A percentile compares a stretch with the other conserved stretches of the same genome.
phyloP scores from a whole-genome alignment of 176 grass and related monocot genomes.

The Triticum timopheevii region DNA sequence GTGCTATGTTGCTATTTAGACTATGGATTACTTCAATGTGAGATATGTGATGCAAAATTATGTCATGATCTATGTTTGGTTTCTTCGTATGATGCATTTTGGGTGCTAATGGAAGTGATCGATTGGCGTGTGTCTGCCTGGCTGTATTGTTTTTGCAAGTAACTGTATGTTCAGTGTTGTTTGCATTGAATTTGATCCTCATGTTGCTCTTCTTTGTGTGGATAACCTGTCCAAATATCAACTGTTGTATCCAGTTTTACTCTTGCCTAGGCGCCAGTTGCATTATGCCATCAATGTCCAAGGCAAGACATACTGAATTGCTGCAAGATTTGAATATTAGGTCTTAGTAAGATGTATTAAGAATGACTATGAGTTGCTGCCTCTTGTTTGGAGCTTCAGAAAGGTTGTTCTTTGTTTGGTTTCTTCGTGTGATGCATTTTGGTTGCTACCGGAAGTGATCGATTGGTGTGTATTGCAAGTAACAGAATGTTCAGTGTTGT shows the following conservation, averaged over 20 bases:
- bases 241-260: background rate
- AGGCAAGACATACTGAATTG: background rate
- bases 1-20: constrained; percentile 8
- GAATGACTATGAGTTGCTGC: background rate
- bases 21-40: background rate
- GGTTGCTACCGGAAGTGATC: background rate
- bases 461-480: background rate
- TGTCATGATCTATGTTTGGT: background rate
- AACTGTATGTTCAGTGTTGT: background rate
- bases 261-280: background rate
- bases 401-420: background rate
- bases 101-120: background rate
- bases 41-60: background rate
- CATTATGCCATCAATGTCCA: background rate
- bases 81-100: background rate
- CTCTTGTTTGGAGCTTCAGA: background rate
- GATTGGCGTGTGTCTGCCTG: background rate
- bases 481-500: background rate
- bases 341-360: background rate
- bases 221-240: background rate
- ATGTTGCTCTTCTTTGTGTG: background rate
- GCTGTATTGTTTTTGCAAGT: background rate
- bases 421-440: background rate
- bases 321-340: background rate
- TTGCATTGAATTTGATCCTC: background rate